phyloP scores from a whole-genome alignment of 148 eudicot species.

The Rhododendron vialii region DNA sequence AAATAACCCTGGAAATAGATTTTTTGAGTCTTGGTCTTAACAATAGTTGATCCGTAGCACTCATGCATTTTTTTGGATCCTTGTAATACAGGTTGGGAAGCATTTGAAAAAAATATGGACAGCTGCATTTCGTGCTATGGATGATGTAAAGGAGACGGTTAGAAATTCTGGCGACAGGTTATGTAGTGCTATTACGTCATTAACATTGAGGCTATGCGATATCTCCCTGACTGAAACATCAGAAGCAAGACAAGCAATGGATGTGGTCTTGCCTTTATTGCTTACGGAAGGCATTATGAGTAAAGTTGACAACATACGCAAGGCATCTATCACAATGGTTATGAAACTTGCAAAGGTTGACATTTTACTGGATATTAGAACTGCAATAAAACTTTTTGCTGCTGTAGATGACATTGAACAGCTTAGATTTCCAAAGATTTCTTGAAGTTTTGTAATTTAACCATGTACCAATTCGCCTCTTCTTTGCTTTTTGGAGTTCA shows the following conservation, averaged over 20 bases:
- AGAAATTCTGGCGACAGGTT: conserved; percentile 88
- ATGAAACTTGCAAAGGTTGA: conserved; percentile 94
- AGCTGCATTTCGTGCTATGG: conserved; percentile 97
- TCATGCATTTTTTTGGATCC: background rate
- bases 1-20: background rate
- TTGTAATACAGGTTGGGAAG: conserved; percentile 54
- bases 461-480: background rate
- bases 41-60: background rate
- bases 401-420: background rate
- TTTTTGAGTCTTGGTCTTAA: background rate
- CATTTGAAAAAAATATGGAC: conserved; percentile 74
- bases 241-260: conserved; percentile 75
- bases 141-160: conserved; percentile 97
- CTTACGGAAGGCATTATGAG: conserved; percentile 94
- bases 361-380: background rate
- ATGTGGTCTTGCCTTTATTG: conserved; percentile 77
- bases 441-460: background rate
- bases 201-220: conserved; percentile 87
- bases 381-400: background rate
- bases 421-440: background rate
- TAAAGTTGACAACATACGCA: conserved; percentile 89
- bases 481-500: background rate
- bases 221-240: conserved; percentile 72
- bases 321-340: conserved; percentile 86
- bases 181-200: conserved; percentile 72